Percentiles rank a stretch among this genome's conserved stretches.
Conservation (phyloP, 148 eudicot species). For the Cornus controversa region DNA sequence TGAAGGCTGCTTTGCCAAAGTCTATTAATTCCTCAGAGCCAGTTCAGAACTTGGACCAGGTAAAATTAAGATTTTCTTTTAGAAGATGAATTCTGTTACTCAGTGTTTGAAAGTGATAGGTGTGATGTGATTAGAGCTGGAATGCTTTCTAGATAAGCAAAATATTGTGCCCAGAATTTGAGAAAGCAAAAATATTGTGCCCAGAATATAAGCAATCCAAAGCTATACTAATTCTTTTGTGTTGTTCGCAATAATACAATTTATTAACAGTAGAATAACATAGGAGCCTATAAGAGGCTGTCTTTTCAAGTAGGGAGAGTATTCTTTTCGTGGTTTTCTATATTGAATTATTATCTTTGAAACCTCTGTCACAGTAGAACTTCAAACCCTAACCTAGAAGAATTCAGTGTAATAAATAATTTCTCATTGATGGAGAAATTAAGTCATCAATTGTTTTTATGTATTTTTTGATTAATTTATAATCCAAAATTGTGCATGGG, state of each 20-base stretch:
- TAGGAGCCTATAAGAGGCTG: not conserved
- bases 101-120: not conserved
- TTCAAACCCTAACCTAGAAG: not conserved
- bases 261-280: not conserved
- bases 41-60: conserved; percentile 88
- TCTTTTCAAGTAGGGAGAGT: not conserved
- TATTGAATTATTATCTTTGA: not conserved
- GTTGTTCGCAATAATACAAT: not conserved
- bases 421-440: no score
- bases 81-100: not conserved
- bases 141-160: not conserved
- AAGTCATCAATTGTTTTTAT: no score
- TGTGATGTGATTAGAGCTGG: not conserved
- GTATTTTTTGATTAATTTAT: no score
- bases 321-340: not conserved
- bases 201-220: not conserved
- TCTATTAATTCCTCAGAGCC: conserved; percentile 66
- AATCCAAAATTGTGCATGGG: no score
- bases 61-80: conserved; percentile 13
- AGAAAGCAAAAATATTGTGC: no score
- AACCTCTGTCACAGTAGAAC: not conserved
- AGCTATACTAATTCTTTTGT: no score
- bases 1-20: conserved; percentile 89
- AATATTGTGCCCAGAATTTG: not conserved
- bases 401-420: not conserved